Percentiles rank a stretch among this genome's conserved stretches.
Evolutionary conservation across 352 stramenopile species (phyloP).

Genomic region (Phytophthora fragariaefolia): DNA sequence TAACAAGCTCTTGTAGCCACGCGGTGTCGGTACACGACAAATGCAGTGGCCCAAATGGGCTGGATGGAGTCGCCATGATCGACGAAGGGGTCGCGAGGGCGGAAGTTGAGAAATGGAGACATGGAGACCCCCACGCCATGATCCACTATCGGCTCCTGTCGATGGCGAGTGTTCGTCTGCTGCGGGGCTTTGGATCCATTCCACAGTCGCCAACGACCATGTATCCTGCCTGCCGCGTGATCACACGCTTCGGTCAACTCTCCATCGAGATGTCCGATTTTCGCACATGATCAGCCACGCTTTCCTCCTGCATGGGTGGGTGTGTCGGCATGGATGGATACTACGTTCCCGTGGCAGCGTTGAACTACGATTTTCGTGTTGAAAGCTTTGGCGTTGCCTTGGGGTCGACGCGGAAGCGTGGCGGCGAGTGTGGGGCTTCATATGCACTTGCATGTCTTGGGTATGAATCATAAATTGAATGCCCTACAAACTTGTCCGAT

Average conservation of each 20-base stretch:
- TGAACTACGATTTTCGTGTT: slow-evolving; percentile 1
- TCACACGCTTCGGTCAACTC: slow-evolving; percentile 17
- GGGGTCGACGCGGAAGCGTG: too few relatives aligned
- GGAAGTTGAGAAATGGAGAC: slow-evolving; percentile 29
- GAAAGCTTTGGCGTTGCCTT: neutral
- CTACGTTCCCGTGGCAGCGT: too few relatives aligned
- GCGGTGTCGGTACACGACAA: slow-evolving; percentile 28
- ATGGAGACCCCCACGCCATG: slow-evolving; percentile 8
- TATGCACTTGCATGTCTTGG: too few relatives aligned
- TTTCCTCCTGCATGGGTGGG: neutral
- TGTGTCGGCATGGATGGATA: neutral
- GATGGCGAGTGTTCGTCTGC: slow-evolving; percentile 20
- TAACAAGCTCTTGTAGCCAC: slow-evolving; percentile 33
- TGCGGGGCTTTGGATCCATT: slow-evolving; percentile 12
- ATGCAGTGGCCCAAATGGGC: slow-evolving; percentile 31
- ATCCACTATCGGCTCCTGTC: slow-evolving; percentile 5
- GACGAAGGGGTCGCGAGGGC: neutral
- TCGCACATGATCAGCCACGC: slow-evolving; percentile 2
- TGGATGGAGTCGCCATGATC: slow-evolving; percentile 9
- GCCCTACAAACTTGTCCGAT: neutral
- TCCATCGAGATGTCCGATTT: slow-evolving; percentile 15
- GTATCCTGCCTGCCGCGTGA: slow-evolving; percentile 13
- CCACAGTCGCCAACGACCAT: slow-evolving; percentile 4
- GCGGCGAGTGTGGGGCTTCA: too few relatives aligned
- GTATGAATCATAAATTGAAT: too few relatives aligned